Base-by-base conservation (phyloP, 2,329 filamentous ascomycete species). In the Rutstroemia sp. region DNA sequence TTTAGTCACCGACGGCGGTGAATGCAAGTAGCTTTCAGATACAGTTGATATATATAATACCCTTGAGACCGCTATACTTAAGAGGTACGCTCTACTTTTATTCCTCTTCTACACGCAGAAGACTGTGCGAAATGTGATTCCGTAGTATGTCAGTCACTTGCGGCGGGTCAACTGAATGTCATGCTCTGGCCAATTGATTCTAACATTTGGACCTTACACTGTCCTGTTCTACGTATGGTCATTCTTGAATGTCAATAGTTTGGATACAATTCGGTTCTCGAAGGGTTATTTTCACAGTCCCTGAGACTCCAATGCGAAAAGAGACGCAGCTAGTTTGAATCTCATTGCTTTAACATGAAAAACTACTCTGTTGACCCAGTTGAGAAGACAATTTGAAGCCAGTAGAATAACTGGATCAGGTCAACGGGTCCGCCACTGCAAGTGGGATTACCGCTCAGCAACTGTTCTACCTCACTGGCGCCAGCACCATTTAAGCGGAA, bases 341-440 rank as follows among this genome's bases (percentile, higher is more conserved):
- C 3, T 69, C 65, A 60, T 81, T 76, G 70, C 61, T n/a, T 72
- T 71, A 1, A 81, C 62, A 61, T 76, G 77, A 18, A 78, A 77
- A 59, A 80, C 79, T 0, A 72, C 64, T 56, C 75, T 55, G 5
- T 79, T 78, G 16, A 80, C 75, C 0, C 76, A 76, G n/a, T 81
- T 68, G 30, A 27, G 79, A 73, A 14, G 74, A 76, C 0, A 82
- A 67, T 1, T 79, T 75, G 57, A 81, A 79, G 70, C 23, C 74
- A 80, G 21, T 78, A 76, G 1, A 75, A 74, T 59, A 79, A 77
- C 41, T 71, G 68, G n/a, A 76, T 75, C 41, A 83, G 65, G 60
- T 83, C 78, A 58, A 81, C 70, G 0, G 70, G 71, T 0, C 63
- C 61, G 5, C 70, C 66, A 1, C 64, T 73, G 5, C 73, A 74